These are phyloP conservation scores for Apodospora peruviana DNA, from an alignment of 495 filamentous ascomycete species.

Conservation along the genomic window DNA sequence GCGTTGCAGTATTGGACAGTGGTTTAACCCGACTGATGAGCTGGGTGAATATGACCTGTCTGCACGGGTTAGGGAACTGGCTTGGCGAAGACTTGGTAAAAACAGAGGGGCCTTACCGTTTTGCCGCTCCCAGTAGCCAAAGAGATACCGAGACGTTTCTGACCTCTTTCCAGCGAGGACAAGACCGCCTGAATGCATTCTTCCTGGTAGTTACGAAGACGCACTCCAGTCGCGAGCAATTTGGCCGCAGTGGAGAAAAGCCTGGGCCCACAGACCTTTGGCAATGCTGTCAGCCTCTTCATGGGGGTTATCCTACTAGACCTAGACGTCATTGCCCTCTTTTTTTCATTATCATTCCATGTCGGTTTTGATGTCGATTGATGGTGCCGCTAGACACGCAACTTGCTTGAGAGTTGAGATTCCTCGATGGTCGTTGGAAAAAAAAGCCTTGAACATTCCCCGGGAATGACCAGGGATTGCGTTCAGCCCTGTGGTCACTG, in stretches of 20 bases:
- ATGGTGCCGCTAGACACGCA: too few species aligned
- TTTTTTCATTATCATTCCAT: not conserved
- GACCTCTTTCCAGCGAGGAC: slow-evolving; percentile 60
- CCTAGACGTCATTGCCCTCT: too few species aligned
- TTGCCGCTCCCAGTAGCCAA: slow-evolving; percentile 91
- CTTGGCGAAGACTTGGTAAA: not conserved
- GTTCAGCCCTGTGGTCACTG: too few species aligned
- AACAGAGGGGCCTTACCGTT: slow-evolving; percentile 52
- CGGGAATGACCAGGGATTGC: too few species aligned
- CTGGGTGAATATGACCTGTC: slow-evolving; percentile 89
- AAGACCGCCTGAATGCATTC: slow-evolving; percentile 88
- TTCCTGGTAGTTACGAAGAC: slow-evolving; percentile 73
- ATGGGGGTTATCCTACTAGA: not conserved
- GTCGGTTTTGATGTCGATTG: too few species aligned
- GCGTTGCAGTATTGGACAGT: slow-evolving; percentile 51
- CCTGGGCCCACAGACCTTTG: not conserved
- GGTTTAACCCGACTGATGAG: slow-evolving; percentile 74
- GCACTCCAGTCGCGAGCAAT: slow-evolving; percentile 27
- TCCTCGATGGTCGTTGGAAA: too few species aligned
- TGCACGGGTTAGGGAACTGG: not conserved
- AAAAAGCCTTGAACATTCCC: too few species aligned
- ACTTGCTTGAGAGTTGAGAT: too few species aligned
- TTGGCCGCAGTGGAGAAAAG: not conserved
- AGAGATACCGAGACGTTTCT: slow-evolving; percentile 80
- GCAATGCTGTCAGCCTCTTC: not conserved